These are phyloP conservation scores for Eucalyptus sideroxylon DNA, from an alignment of 345 rosid species.

Conservation along the genomic window DNA sequence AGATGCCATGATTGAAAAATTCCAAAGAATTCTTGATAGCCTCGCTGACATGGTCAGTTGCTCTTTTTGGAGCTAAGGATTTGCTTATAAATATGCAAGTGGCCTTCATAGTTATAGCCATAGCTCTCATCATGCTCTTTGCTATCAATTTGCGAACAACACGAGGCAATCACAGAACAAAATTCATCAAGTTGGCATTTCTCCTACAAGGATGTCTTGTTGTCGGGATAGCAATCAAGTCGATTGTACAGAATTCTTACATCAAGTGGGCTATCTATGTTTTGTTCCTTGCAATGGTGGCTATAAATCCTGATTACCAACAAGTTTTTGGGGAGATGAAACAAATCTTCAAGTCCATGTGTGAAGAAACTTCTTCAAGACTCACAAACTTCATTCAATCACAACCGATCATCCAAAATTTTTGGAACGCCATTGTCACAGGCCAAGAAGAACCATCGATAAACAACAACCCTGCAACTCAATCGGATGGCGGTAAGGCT, in stretches of 20 bases:
- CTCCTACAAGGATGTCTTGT: neutral
- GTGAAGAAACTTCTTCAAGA: accelerated
- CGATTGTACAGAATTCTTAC: accelerated
- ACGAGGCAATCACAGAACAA: accelerated
- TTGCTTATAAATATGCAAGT: neutral
- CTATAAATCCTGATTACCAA: neutral
- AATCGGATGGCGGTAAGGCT: accelerated
- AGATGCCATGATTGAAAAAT: neutral
- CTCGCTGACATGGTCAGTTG: neutral
- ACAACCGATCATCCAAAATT: neutral
- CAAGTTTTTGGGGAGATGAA: neutral
- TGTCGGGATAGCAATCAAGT: neutral
- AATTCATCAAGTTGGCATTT: neutral
- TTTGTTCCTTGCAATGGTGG: accelerated
- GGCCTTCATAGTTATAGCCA: accelerated
- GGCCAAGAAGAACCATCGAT: accelerated
- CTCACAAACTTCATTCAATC: neutral
- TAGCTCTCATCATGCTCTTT: neutral
- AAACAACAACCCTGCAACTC: neutral
- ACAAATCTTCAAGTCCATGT: neutral
- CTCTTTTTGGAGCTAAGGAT: neutral
- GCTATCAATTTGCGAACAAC: too few relatives aligned
- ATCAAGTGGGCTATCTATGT: neutral
- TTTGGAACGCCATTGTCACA: accelerated
- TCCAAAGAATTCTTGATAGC: neutral